Evolutionary conservation across 768 basidiomycete species (phyloP).

Genomic region (Lanmaoa pseudosensibilis): DNA sequence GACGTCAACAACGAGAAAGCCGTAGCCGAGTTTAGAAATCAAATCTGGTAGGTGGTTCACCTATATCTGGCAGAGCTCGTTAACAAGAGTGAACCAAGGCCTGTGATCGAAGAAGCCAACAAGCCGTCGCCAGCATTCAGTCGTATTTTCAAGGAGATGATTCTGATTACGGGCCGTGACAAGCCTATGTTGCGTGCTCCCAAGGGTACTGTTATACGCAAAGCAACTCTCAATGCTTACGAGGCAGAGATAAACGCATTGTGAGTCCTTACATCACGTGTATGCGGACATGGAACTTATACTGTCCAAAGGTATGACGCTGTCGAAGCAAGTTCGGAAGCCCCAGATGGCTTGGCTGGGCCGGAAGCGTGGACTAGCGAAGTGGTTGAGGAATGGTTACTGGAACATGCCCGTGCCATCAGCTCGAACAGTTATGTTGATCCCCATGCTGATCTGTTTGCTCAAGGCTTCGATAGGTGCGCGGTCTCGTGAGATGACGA

Average conservation of each 20-base stretch:
- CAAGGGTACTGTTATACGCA: constrained; percentile 48
- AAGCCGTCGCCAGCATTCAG: constrained; percentile 41
- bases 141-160: constrained; percentile 54
- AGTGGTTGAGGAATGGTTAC: constrained; percentile 28
- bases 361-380: constrained; percentile 28
- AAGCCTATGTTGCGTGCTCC: constrained; percentile 46
- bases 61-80: not conserved
- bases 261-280: constrained; percentile 25
- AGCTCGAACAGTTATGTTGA: constrained; percentile 8
- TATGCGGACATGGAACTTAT: not conserved
- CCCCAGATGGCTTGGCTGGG: constrained; percentile 19
- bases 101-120: constrained; percentile 47
- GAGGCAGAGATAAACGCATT: constrained; percentile 46
- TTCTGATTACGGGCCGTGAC: constrained; percentile 40
- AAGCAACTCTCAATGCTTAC: constrained; percentile 41
- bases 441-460: constrained; percentile 27
- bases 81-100: constrained; percentile 25
- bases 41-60: constrained; percentile 27
- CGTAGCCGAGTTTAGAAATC: constrained; percentile 31
- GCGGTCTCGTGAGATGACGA: not conserved
- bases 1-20: constrained; percentile 25
- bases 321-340: constrained; percentile 28
- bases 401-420: constrained; percentile 23
- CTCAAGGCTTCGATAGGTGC: constrained; percentile 41
- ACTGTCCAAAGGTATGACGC: constrained; percentile 29